These are phyloP conservation scores for Annulohypoxylon truncatum DNA, from an alignment of 2,329 filamentous ascomycete genomes.

Conservation along the genomic window DNA sequence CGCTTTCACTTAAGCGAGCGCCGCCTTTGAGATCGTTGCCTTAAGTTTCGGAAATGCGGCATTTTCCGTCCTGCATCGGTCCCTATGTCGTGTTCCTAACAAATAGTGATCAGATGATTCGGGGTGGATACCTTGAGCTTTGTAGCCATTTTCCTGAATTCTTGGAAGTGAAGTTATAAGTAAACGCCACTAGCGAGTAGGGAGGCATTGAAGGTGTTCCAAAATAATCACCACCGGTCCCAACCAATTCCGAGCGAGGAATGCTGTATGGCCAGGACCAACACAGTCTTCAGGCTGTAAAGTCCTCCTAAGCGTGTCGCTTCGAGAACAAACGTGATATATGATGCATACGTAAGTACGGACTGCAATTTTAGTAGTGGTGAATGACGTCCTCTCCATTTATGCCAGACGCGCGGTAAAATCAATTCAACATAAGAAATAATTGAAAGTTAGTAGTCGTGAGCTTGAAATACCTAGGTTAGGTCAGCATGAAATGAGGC, in stretches of 20 bases:
- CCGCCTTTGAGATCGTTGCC: neutral
- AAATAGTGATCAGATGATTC: neutral
- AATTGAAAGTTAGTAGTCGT: neutral
- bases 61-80: neutral
- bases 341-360: neutral
- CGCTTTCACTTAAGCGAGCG: neutral
- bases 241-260: neutral
- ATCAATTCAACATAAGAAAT: neutral
- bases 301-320: neutral
- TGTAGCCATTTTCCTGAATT: neutral
- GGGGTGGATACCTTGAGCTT: neutral
- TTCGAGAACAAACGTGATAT: neutral
- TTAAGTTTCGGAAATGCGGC: too few relatives aligned
- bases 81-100: neutral
- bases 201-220: neutral
- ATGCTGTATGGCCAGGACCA: neutral
- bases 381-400: neutral
- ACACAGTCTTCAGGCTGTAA: neutral
- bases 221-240: neutral
- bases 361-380: neutral
- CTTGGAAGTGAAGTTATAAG: neutral
- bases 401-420: conserved; percentile 8
- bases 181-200: neutral
- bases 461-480: neutral
- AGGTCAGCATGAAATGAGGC: neutral